phyloP scores from a whole-genome alignment of 1,139 yeast genomes.

The Candida labiduridarum region DNA sequence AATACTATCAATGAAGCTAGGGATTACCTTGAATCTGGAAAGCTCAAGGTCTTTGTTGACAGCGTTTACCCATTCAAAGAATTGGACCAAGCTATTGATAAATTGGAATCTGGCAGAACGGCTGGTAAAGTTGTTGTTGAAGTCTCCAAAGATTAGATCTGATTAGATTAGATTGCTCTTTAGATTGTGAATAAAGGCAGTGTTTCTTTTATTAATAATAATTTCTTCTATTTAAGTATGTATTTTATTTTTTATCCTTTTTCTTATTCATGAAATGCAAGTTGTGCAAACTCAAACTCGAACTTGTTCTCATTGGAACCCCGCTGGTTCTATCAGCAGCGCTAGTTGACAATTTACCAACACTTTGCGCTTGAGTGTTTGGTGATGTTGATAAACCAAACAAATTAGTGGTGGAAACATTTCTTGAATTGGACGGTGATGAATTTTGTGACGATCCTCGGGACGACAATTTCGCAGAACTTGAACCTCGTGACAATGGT shows the following conservation, averaged over 20 bases:
- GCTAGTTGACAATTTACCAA: constrained; percentile 30
- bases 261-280: constrained; percentile 31
- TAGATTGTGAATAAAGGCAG: not conserved
- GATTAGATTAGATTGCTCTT: not conserved
- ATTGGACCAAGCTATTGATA: constrained; percentile 50
- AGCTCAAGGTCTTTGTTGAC: constrained; percentile 52
- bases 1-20: constrained; percentile 10
- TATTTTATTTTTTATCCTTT: constrained; percentile 15
- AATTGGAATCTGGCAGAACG: constrained; percentile 49
- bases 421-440: constrained; percentile 34
- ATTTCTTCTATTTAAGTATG: not conserved
- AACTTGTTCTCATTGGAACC: constrained; percentile 24
- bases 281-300: constrained; percentile 32
- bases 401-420: constrained; percentile 29
- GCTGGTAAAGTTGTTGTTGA: constrained; percentile 62
- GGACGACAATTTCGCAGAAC: constrained; percentile 22
- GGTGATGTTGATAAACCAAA: constrained; percentile 6
- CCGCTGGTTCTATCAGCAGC: constrained; percentile 37
- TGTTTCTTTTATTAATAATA: not conserved
- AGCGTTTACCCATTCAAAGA: constrained; percentile 52
- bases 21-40: constrained; percentile 39
- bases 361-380: constrained; percentile 10
- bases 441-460: constrained; percentile 24
- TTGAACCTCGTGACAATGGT: constrained; percentile 24
- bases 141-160: constrained; percentile 3